These are phyloP conservation scores for Polytrichum commune DNA, from an alignment of 225 moss, liverwort and hornwort species.

Conservation along the genomic window DNA sequence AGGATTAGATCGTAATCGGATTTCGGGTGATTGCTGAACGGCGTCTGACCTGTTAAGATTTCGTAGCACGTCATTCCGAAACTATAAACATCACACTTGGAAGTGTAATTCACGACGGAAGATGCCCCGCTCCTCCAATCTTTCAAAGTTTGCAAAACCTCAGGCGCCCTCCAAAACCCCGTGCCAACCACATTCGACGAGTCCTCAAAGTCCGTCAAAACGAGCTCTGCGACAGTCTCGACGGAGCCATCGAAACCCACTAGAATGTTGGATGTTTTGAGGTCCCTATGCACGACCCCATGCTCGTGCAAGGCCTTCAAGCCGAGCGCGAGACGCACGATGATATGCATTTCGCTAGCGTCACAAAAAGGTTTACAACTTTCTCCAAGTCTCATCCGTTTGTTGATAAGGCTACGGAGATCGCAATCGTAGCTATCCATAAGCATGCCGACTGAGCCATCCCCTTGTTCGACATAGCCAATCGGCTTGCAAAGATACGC, in stretches of 20 bases:
- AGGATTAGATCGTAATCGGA: background rate
- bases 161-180: background rate
- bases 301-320: background rate
- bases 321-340: background rate
- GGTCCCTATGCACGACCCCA: background rate
- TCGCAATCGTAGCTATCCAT: background rate
- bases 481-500: background rate
- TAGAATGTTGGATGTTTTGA: background rate
- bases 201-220: background rate
- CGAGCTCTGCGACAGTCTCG: background rate
- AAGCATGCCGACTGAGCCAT: background rate
- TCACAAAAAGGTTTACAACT: background rate
- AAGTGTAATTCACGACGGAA: background rate
- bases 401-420: background rate
- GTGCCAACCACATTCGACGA: background rate
- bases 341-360: background rate
- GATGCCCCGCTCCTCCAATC: background rate
- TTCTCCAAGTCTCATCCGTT: background rate
- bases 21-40: too few relatives aligned
- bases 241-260: background rate
- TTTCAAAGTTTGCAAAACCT: background rate
- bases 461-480: background rate
- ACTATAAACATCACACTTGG: background rate
- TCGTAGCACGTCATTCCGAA: too few relatives aligned
- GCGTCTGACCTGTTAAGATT: too few relatives aligned